Evolutionary conservation across 768 basidiomycete genomes (phyloP).

Genomic region (Mycena belliarum): DNA sequence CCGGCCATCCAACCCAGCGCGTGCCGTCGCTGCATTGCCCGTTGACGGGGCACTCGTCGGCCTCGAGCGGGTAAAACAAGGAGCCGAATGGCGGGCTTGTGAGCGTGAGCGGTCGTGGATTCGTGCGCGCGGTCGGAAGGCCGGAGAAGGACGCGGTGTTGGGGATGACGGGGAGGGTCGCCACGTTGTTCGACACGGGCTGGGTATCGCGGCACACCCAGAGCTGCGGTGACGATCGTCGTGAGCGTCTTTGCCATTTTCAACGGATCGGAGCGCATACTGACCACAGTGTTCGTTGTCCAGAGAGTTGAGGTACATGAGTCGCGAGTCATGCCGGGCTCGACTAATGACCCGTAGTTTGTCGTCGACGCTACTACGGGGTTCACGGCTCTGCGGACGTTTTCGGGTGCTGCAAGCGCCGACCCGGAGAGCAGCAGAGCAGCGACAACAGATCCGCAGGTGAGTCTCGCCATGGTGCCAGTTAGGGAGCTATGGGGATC

Average conservation of each 20-base stretch:
- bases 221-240: slow-evolving; percentile 3
- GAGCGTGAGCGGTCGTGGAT: slow-evolving; percentile 2
- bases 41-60: slow-evolving; percentile 13
- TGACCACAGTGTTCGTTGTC: slow-evolving; percentile 6
- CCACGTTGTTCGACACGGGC: not conserved
- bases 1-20: slow-evolving; percentile 20
- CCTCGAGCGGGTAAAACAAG: slow-evolving; percentile 10
- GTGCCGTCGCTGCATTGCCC: slow-evolving; percentile 12
- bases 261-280: not conserved
- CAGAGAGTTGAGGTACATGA: slow-evolving; percentile 14
- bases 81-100: slow-evolving; percentile 8
- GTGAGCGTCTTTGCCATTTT: too few species aligned
- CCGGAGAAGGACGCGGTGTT: slow-evolving; percentile 13
- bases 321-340: slow-evolving; percentile 4
- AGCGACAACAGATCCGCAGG: not conserved
- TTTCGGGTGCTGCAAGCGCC: not conserved
- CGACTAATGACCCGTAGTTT: slow-evolving; percentile 9
- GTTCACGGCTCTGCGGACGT: not conserved
- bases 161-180: not conserved
- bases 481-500: too few species aligned
- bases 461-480: too few species aligned
- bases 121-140: not conserved
- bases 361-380: slow-evolving; percentile 17
- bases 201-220: slow-evolving; percentile 21
- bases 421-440: not conserved